Conservation (phyloP, 192 early-diverging fungal species). For the Coemansia sp. region DNA sequence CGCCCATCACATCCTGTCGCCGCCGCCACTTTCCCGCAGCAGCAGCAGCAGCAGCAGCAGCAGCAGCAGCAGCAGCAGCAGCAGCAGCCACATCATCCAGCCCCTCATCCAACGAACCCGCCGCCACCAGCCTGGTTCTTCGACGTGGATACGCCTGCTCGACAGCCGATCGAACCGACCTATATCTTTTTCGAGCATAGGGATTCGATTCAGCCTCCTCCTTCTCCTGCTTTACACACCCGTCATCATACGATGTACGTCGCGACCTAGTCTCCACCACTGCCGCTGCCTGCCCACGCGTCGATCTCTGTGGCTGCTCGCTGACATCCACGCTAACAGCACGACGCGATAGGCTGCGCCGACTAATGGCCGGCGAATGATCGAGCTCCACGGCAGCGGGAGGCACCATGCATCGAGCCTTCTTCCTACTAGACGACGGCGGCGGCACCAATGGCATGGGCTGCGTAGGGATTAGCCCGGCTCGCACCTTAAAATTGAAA, state of each 20-base stretch:
- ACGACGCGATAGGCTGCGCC: slow-evolving; percentile 22
- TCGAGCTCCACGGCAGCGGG: slow-evolving; percentile 46
- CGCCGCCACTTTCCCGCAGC: slow-evolving; percentile 37
- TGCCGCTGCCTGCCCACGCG: too few species aligned
- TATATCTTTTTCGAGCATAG: slow-evolving; percentile 44
- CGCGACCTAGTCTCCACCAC: slow-evolving; percentile 13
- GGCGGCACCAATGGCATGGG: slow-evolving; percentile 4
- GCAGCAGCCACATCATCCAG: not conserved
- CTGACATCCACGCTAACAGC: slow-evolving; percentile 30
- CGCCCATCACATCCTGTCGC: not conserved
- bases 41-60: not conserved
- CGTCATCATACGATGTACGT: slow-evolving; percentile 42
- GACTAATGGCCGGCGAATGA: slow-evolving; percentile 8
- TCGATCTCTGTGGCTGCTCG: slow-evolving; percentile 1
- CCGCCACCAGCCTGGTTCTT: not conserved
- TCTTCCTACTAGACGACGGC: slow-evolving; percentile 15
- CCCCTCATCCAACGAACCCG: slow-evolving; percentile 2
- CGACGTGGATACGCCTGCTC: slow-evolving; percentile 35
- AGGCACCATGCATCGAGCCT: slow-evolving; percentile 47
- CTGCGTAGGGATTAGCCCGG: slow-evolving; percentile 39
- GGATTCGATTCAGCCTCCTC: slow-evolving; percentile 25
- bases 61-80: too few species aligned
- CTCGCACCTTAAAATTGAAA: slow-evolving; percentile 38
- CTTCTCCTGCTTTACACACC: not conserved
- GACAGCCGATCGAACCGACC: slow-evolving; percentile 42